A percentile compares a stretch with the other conserved stretches of the same genome.
Conservation (phyloP, 345 rosid species). For the Eucalyptus regnans region DNA sequence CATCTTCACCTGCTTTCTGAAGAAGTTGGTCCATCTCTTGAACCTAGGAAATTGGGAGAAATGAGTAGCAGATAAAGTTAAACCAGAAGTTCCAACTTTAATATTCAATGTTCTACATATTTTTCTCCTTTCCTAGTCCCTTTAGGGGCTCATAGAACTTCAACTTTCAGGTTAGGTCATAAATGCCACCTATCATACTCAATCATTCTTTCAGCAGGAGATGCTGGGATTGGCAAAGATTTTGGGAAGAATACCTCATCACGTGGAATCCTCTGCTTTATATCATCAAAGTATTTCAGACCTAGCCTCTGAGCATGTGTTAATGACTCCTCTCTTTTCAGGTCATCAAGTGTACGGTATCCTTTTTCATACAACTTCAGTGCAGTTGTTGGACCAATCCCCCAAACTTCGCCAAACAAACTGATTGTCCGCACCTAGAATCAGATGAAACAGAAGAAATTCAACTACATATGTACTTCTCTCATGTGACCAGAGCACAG, state of each 20-base stretch:
- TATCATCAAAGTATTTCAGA: conserved; percentile 88
- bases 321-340: conserved; percentile 64
- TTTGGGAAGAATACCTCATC: conserved; percentile 45
- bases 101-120: not conserved
- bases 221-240: not conserved
- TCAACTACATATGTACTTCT: not conserved
- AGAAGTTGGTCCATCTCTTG: conserved; percentile 76
- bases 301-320: conserved; percentile 78
- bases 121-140: not conserved
- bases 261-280: conserved; percentile 73
- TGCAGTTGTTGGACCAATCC: conserved; percentile 94
- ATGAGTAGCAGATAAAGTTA: not conserved
- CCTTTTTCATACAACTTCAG: conserved; percentile 91
- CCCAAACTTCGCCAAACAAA: conserved; percentile 96
- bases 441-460: not conserved
- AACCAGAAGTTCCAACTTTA: not conserved
- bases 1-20: conserved; percentile 61
- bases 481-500: not conserved
- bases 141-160: not conserved
- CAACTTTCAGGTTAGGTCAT: not conserved
- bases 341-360: conserved; percentile 62
- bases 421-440: conserved; percentile 69
- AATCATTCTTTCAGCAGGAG: not conserved
- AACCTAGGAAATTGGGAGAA: conserved; percentile 25
- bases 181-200: not conserved